phyloP scores from a whole-genome alignment of 345 rosid species.

The Firmiana major region DNA sequence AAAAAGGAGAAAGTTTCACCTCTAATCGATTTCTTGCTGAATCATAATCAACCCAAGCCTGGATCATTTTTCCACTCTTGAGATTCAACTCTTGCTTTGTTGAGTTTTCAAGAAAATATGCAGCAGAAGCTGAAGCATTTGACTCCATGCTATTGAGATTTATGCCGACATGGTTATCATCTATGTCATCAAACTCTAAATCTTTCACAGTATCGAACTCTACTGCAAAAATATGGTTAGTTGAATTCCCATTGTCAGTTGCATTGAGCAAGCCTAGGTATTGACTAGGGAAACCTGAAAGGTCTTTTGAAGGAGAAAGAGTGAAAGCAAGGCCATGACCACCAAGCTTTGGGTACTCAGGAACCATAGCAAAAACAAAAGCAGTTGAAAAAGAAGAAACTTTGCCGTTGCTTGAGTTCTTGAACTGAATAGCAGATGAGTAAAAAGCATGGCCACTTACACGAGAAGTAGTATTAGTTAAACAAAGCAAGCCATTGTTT shows the following conservation, averaged over 20 bases:
- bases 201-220: constrained; percentile 82
- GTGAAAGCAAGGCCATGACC: constrained; percentile 86
- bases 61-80: constrained; percentile 48
- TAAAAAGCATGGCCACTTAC: constrained; percentile 79
- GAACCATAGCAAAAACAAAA: constrained; percentile 71
- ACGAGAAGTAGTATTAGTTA: constrained; percentile 51
- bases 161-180: constrained; percentile 85
- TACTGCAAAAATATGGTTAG: constrained; percentile 68
- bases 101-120: constrained; percentile 39
- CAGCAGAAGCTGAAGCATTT: constrained; percentile 52
- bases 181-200: constrained; percentile 58
- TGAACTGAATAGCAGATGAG: constrained; percentile 57
- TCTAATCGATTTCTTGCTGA: constrained; percentile 49
- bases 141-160: constrained; percentile 63
- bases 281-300: constrained; percentile 56
- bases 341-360: constrained; percentile 61
- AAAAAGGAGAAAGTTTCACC: constrained; percentile 62
- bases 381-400: constrained; percentile 71
- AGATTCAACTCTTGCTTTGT: constrained; percentile 37
- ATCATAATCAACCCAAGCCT: constrained; percentile 90
- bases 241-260: constrained; percentile 38
- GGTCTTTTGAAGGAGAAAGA: constrained; percentile 49
- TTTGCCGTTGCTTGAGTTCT: constrained; percentile 33
- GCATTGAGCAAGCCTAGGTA: constrained; percentile 59
- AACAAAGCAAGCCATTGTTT: constrained; percentile 47